These are phyloP conservation scores for Fusarium bulbicola DNA, from an alignment of 2,329 filamentous ascomycete genomes.

Conservation along the genomic window DNA sequence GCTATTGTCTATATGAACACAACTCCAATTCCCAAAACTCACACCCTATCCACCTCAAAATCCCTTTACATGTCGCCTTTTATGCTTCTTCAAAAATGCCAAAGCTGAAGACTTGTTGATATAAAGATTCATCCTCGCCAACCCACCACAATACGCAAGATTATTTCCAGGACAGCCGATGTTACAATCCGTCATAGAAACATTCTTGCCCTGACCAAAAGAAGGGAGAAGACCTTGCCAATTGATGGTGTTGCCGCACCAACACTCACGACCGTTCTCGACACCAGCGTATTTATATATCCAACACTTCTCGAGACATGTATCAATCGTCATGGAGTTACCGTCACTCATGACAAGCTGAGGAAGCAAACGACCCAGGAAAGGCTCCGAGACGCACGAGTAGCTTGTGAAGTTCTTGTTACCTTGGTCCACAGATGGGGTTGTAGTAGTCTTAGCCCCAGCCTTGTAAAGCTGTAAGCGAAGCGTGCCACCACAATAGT, in stretches of 20 bases:
- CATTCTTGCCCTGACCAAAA: slow-evolving; percentile 42
- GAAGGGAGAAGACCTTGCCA: slow-evolving; percentile 35
- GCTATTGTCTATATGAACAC: not conserved
- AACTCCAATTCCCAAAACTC: not conserved
- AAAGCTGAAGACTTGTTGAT: slow-evolving; percentile 32
- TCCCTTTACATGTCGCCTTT: not conserved
- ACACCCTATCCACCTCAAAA: not conserved
- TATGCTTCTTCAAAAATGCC: slow-evolving; percentile 12
- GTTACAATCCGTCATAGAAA: slow-evolving; percentile 45
- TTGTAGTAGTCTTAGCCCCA: slow-evolving; percentile 11
- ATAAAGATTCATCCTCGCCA: slow-evolving; percentile 47
- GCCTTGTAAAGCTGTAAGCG: slow-evolving; percentile 47
- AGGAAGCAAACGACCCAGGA: slow-evolving; percentile 45
- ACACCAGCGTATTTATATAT: slow-evolving; percentile 49
- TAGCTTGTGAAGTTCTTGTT: slow-evolving; percentile 52
- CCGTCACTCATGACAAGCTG: slow-evolving; percentile 44
- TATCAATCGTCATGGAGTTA: slow-evolving; percentile 47
- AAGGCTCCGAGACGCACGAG: slow-evolving; percentile 48
- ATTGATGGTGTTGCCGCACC: slow-evolving; percentile 48
- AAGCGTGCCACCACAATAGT: slow-evolving; percentile 49
- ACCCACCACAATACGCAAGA: slow-evolving; percentile 45
- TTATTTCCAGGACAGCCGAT: slow-evolving; percentile 48
- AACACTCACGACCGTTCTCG: slow-evolving; percentile 52
- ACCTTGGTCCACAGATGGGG: slow-evolving; percentile 44
- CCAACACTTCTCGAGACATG: slow-evolving; percentile 47